A percentile compares a stretch with the other conserved stretches of the same genome.
These are phyloP conservation scores for Penicillium sclerotigenum DNA, from an alignment of 2,329 filamentous ascomycete species.

Conservation along the genomic window DNA sequence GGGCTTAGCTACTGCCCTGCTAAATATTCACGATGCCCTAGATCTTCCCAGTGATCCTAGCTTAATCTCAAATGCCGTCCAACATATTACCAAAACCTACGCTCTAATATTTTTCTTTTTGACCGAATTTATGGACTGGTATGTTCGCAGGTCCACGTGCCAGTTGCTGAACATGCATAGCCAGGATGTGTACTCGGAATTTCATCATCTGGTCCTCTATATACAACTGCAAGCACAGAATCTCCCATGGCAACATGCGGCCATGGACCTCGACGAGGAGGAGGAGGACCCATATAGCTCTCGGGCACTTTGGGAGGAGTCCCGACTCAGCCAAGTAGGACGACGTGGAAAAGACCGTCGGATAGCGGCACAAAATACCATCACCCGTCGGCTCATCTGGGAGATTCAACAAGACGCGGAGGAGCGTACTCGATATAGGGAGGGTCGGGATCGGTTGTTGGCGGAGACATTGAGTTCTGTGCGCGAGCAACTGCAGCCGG, in stretches of 20 bases:
- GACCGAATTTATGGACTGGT: constrained; percentile 40
- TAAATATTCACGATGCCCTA: constrained; percentile 35
- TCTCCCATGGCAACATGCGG: constrained; percentile 18
- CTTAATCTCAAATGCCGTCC: constrained; percentile 13
- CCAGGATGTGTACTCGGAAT: constrained; percentile 35
- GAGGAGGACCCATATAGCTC: constrained; percentile 21
- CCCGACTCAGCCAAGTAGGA: constrained; percentile 34
- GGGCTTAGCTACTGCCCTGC: constrained; percentile 32
- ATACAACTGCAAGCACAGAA: constrained; percentile 27
- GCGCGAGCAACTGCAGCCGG: constrained; percentile 24
- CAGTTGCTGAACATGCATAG: constrained; percentile 35
- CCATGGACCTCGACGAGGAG: constrained; percentile 28
- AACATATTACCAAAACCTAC: constrained; percentile 32
- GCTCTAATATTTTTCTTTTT: constrained; percentile 37
- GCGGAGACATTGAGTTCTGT: constrained; percentile 26
- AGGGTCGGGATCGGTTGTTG: constrained; percentile 28
- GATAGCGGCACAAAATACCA: constrained; percentile 35
- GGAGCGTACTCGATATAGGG: constrained; percentile 26
- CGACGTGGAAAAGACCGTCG: constrained; percentile 31
- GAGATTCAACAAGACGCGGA: constrained; percentile 36
- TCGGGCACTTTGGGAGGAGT: constrained; percentile 29
- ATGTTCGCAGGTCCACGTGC: constrained; percentile 34
- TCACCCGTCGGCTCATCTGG: constrained; percentile 38
- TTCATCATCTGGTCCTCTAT: constrained; percentile 32
- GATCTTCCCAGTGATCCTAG: constrained; percentile 13